These are phyloP conservation scores for Maudiozyma bulderi DNA, from an alignment of 805 yeast species.

Conservation along the genomic window DNA sequence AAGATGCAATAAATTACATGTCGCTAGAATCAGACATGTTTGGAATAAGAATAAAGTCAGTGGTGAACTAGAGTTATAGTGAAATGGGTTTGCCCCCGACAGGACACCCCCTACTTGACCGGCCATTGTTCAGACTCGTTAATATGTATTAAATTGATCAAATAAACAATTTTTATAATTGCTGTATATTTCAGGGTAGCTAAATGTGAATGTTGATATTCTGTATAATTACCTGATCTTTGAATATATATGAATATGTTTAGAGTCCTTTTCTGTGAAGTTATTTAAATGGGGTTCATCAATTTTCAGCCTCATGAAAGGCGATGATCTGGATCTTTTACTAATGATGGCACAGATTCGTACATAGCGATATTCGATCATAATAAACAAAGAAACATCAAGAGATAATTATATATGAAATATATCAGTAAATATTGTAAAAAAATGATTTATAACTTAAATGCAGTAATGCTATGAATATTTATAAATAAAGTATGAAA, in stretches of 20 bases:
- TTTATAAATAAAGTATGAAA: neutral
- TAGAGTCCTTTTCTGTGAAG: neutral
- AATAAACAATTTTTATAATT: neutral
- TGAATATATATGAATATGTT: neutral
- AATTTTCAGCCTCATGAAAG: too few species aligned
- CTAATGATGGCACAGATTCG: too few species aligned
- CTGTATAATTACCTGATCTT: too few species aligned
- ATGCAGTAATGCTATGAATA: neutral
- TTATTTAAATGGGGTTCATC: too few species aligned
- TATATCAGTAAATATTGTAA: too few species aligned
- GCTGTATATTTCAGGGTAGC: neutral
- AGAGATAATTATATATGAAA: too few species aligned
- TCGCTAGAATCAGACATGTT: constrained; percentile 46
- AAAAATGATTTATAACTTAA: too few species aligned
- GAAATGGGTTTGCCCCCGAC: constrained; percentile 63
- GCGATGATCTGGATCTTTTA: too few species aligned
- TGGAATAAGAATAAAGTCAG: constrained; percentile 65
- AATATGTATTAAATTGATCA: neutral
- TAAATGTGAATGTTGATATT: neutral
- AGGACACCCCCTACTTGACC: constrained; percentile 50
- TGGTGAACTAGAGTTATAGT: constrained; percentile 48
- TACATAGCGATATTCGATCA: too few species aligned
- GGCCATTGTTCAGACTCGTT: neutral
- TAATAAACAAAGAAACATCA: too few species aligned
- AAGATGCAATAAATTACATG: constrained; percentile 51